Evolutionary conservation across 805 yeast genomes (phyloP).

Genomic region (Blastobotrys chiropterorum): DNA sequence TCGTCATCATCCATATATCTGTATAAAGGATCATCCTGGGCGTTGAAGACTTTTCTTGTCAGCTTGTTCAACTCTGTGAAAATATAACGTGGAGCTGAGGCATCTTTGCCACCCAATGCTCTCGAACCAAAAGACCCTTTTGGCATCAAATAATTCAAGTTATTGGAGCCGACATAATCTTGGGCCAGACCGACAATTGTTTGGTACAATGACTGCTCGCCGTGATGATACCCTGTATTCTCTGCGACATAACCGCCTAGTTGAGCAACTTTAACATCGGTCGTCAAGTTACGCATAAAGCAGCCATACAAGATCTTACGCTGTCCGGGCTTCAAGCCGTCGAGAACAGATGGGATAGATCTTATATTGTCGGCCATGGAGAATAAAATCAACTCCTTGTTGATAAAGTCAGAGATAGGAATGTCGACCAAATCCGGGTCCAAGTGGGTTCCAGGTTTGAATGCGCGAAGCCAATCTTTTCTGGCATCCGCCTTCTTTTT

Average conservation of each 20-base stretch:
- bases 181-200: slow-evolving; percentile 94
- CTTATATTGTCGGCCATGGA: slow-evolving; percentile 96
- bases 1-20: slow-evolving; percentile 88
- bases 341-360: slow-evolving; percentile 89
- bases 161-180: slow-evolving; percentile 88
- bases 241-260: slow-evolving; percentile 85
- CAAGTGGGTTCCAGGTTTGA: slow-evolving; percentile 83
- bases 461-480: slow-evolving; percentile 93
- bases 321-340: slow-evolving; percentile 96
- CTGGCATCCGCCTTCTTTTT: slow-evolving; percentile 95
- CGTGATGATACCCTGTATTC: slow-evolving; percentile 91
- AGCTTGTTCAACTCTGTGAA: slow-evolving; percentile 75
- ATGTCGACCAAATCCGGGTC: slow-evolving; percentile 71
- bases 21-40: slow-evolving; percentile 71
- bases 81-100: slow-evolving; percentile 96
- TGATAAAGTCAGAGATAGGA: slow-evolving; percentile 90
- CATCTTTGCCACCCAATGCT: slow-evolving; percentile 96
- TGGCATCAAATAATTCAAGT: slow-evolving; percentile 76
- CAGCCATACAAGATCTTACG: slow-evolving; percentile 87
- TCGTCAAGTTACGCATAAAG: slow-evolving; percentile 67
- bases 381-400: slow-evolving; percentile 88
- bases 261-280: slow-evolving; percentile 84
- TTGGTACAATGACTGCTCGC: slow-evolving; percentile 80
- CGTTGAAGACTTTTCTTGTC: slow-evolving; percentile 70
- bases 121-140: slow-evolving; percentile 96